These are phyloP conservation scores for Xylaria venustula DNA, from an alignment of 495 filamentous ascomycete genomes.

Conservation along the genomic window DNA sequence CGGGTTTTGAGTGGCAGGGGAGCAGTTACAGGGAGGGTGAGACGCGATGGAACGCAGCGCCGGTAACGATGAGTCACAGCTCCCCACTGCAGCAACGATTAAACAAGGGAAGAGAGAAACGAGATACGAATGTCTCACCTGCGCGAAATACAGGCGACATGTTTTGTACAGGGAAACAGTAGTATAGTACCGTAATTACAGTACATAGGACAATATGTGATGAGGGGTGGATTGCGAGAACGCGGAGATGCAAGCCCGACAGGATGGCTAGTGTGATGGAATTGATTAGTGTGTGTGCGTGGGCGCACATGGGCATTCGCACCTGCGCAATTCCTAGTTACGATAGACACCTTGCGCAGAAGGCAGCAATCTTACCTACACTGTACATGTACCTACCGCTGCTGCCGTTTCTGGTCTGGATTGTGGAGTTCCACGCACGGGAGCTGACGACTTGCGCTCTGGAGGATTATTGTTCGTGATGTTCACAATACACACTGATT, in stretches of 20 bases:
- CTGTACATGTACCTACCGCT: not conserved
- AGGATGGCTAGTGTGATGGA: not conserved
- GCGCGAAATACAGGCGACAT: not conserved
- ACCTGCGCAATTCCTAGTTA: not conserved
- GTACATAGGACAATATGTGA: no score
- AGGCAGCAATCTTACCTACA: conserved; percentile 2
- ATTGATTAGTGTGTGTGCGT: not conserved
- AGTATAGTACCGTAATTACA: no score
- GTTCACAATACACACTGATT: no score
- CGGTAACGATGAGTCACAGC: conserved; percentile 14
- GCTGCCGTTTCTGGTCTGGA: no score
- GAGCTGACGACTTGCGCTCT: no score
- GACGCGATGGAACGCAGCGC: conserved; percentile 13
- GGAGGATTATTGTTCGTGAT: no score
- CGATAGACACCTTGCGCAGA: conserved; percentile 4
- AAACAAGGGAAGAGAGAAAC: not conserved
- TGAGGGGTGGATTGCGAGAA: not conserved
- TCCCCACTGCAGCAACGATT: not conserved
- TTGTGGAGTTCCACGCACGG: no score
- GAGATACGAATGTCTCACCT: conserved; percentile 17
- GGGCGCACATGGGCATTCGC: conserved; percentile 7
- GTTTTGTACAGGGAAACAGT: not conserved
- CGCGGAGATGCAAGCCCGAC: not conserved
- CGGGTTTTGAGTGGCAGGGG: not conserved
- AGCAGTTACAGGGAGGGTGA: conserved; percentile 7